A percentile compares a stretch with the other conserved stretches of the same genome.
These are phyloP conservation scores for Gracilaria domingensis DNA, from an alignment of 23 red algal species.

Conservation along the genomic window DNA sequence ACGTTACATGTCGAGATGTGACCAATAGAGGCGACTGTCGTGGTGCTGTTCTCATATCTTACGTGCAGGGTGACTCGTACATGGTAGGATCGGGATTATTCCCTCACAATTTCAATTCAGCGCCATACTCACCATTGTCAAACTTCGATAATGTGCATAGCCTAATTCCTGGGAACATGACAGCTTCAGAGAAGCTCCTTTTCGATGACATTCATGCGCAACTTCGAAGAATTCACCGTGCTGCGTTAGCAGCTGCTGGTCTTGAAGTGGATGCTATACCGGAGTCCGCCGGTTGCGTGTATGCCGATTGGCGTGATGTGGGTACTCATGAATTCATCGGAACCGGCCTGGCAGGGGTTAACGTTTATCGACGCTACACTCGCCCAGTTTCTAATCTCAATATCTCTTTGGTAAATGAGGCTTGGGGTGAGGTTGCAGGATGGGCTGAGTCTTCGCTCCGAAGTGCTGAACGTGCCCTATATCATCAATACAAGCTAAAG, in stretches of 20 bases:
- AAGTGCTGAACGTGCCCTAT: conserved; percentile 61
- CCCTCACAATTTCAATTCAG: conserved; percentile 27
- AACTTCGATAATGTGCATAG: conserved; percentile 42
- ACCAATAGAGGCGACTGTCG: conserved; percentile 17
- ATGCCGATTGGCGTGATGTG: conserved; percentile 25
- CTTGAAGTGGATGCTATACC: conserved; percentile 9
- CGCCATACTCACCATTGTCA: conserved; percentile 52
- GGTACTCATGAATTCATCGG: conserved; percentile 6
- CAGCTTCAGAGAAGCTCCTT: conserved; percentile 28
- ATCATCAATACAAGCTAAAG: conserved; percentile 48
- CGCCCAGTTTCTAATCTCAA: conserved; percentile 35
- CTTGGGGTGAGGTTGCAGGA: conserved; percentile 53
- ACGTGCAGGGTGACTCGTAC: conserved; percentile 30
- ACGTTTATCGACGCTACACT: conserved; percentile 30
- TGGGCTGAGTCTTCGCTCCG: conserved; percentile 61
- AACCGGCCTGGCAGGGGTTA: not conserved
- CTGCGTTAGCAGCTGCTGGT: not conserved
- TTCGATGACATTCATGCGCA: conserved; percentile 41
- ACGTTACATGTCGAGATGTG: conserved; percentile 46
- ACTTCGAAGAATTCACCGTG: conserved; percentile 8
- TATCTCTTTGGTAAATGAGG: conserved; percentile 63
- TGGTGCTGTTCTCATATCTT: conserved; percentile 61
- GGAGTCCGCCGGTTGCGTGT: conserved; percentile 11
- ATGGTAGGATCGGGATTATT: conserved; percentile 24
- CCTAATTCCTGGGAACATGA: conserved; percentile 53